phyloP scores from a whole-genome alignment of 495 filamentous ascomycete species.

The Podospora didyma region DNA sequence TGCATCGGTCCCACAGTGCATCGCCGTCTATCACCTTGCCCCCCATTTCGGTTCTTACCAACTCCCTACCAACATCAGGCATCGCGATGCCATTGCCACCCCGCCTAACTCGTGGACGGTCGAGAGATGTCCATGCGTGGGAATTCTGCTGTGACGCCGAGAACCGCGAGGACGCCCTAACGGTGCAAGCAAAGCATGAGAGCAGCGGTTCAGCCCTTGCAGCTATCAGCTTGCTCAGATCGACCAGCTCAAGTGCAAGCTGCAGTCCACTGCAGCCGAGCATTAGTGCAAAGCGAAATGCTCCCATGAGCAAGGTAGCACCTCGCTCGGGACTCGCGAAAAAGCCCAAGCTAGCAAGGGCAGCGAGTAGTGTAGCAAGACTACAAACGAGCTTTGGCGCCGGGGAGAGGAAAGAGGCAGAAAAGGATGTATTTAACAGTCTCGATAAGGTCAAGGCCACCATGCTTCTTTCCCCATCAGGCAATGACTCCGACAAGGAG shows the following conservation, averaged over 20 bases:
- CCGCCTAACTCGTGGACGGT: conserved; percentile 58
- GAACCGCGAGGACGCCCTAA: conserved; percentile 62
- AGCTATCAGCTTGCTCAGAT: conserved; percentile 68
- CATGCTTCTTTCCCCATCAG: conserved; percentile 26
- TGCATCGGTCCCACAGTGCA: conserved; percentile 51
- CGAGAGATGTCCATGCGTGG: conserved; percentile 79
- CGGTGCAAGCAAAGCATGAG: conserved; percentile 66
- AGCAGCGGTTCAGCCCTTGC: conserved; percentile 65
- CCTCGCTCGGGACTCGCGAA: conserved; percentile 47
- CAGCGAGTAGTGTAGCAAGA: conserved; percentile 63
- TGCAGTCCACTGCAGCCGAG: conserved; percentile 41
- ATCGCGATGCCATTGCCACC: conserved; percentile 40
- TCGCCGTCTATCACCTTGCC: conserved; percentile 46
- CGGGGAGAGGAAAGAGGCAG: conserved; percentile 26
- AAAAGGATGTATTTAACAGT: conserved; percentile 19
- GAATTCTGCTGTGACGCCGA: conserved; percentile 75
- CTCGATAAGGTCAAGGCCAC: conserved; percentile 44
- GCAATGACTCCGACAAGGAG: conserved; percentile 85
- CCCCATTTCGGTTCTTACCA: conserved; percentile 51
- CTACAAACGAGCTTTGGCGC: conserved; percentile 48
- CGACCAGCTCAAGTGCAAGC: conserved; percentile 51
- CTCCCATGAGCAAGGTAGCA: conserved; percentile 44
- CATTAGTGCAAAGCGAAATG: conserved; percentile 56
- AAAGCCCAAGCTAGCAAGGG: conserved; percentile 61
- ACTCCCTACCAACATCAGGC: conserved; percentile 48